Percentiles rank a stretch among this genome's conserved stretches.
Evolutionary conservation across 176 grass and related monocot species (phyloP).

Genomic region (Oryza glaberrima): DNA sequence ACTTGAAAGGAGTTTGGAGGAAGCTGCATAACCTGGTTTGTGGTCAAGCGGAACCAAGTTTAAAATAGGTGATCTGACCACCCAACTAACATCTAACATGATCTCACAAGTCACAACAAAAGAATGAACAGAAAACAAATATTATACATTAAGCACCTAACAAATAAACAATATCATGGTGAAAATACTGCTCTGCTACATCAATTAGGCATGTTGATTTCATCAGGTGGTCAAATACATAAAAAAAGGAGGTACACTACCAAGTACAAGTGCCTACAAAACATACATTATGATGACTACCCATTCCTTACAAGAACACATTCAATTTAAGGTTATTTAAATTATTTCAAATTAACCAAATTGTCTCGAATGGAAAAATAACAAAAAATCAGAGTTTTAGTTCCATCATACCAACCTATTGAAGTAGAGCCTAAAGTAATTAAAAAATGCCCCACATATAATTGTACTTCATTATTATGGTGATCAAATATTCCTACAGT

Average conservation of each 20-base stretch:
- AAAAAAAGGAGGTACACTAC: neutral
- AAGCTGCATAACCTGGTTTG: neutral
- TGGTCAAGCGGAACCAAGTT: neutral
- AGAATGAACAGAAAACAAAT: slow-evolving; percentile 11
- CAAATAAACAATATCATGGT: slow-evolving; percentile 9
- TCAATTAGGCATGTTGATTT: neutral
- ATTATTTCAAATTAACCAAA: slow-evolving; percentile 11
- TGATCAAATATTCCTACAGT: neutral
- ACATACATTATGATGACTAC: neutral
- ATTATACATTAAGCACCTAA: slow-evolving; percentile 7
- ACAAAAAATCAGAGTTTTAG: neutral
- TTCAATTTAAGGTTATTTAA: neutral
- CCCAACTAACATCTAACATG: neutral
- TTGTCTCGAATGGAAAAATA: neutral
- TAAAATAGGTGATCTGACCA: neutral
- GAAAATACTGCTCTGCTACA: slow-evolving; percentile 1
- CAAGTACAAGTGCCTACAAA: neutral
- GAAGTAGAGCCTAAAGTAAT: neutral
- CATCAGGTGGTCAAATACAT: slow-evolving; percentile 1
- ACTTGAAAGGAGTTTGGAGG: neutral
- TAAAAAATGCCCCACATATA: neutral
- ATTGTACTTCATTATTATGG: neutral
- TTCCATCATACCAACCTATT: neutral
- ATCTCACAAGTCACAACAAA: neutral
- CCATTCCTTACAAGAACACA: neutral